Base-by-base conservation (phyloP, 805 yeast genomes). In the Sugiyamaella qingdaonensis region DNA sequence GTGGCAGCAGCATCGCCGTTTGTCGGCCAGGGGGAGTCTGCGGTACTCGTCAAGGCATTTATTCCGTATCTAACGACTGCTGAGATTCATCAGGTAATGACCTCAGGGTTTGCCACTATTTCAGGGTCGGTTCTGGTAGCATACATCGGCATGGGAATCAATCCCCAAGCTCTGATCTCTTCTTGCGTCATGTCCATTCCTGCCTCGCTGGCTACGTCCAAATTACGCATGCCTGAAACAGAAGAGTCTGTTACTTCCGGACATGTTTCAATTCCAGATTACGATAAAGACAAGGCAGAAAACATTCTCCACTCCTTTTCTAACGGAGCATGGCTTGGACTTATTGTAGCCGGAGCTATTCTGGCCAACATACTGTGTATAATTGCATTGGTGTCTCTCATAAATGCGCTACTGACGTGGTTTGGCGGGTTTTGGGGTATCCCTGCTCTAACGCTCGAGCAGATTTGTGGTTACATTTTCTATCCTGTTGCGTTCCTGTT, bases 141-240 rank as follows among this genome's bases (percentile, higher is more conserved):
- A 8, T 81, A 82, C 64, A 79, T 82, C 54, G 82, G 84, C 2
- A 71, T 81, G 65, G 86, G 86, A 33, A 74, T 82, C 59, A 80
- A 78, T 59, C 73, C 86, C 2, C 83, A 80, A 59, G 85, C 84
- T 4, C 72, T 82, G 62, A 79, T 81, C 14, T 77, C 84, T n/a
- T 78, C 84, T 29, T 82, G 86, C 72, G 82, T 82, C 50, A 81
- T 81, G 86, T 80, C 85, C 1, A 80, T 81, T 63, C 86, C 86
- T 4, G 83, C 83, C 36, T 77, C 84, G 7, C 68, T 81, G 54
- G 84, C 85, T 2, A 78, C 80, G 19, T 77, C 85, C 13, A 81
- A 81, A 61, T 71, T 81, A 56, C 74, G 86, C 63, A 70, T 68
- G 57, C 86, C 86, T 13, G 86, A 81, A 61, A 74, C 78, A 3